phyloP scores from a whole-genome alignment of 2,329 filamentous ascomycete species.

The Trichoderma harzianum region DNA sequence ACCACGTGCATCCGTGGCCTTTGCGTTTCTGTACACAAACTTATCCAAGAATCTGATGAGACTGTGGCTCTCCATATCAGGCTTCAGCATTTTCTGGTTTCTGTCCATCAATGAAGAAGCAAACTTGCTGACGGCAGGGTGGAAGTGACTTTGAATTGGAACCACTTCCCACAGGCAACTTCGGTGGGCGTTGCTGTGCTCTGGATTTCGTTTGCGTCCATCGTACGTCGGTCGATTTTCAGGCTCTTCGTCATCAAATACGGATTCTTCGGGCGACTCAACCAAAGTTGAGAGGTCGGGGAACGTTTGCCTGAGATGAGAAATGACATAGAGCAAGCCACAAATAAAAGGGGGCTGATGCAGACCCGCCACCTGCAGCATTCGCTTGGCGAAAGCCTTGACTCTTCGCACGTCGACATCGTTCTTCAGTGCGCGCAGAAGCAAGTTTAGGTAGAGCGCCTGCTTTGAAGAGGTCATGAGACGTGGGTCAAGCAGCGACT shows the following conservation, averaged over 20 bases:
- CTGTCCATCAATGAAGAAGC: conserved; percentile 68
- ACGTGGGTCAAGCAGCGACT: conserved; percentile 87
- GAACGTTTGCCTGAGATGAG: conserved; percentile 75
- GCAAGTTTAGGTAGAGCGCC: conserved; percentile 86
- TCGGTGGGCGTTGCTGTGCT: conserved; percentile 87
- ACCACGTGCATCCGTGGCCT: conserved; percentile 69
- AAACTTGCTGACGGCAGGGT: conserved; percentile 87
- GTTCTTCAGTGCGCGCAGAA: conserved; percentile 83
- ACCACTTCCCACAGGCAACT: conserved; percentile 89
- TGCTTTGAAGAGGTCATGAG: conserved; percentile 91
- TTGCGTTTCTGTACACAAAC: conserved; percentile 96
- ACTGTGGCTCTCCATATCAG: conserved; percentile 84
- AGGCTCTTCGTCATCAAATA: conserved; percentile 61
- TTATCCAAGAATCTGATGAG: conserved; percentile 95
- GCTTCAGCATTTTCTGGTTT: conserved; percentile 75
- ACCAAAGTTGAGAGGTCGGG: conserved; percentile 75
- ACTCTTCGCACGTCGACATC: conserved; percentile 89
- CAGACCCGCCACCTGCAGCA: conserved; percentile 80
- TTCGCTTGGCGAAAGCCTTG: conserved; percentile 91
- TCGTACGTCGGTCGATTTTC: conserved; percentile 60
- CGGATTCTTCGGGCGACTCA: conserved; percentile 71
- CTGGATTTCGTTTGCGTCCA: conserved; percentile 84
- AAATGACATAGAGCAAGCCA: conserved; percentile 84
- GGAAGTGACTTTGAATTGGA: conserved; percentile 64
- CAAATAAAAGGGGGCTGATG: conserved; percentile 93